A percentile compares a stretch with the other conserved stretches of the same genome.
Evolutionary conservation across 306 rosid species (phyloP).

Genomic region (Neltuma alba): DNA sequence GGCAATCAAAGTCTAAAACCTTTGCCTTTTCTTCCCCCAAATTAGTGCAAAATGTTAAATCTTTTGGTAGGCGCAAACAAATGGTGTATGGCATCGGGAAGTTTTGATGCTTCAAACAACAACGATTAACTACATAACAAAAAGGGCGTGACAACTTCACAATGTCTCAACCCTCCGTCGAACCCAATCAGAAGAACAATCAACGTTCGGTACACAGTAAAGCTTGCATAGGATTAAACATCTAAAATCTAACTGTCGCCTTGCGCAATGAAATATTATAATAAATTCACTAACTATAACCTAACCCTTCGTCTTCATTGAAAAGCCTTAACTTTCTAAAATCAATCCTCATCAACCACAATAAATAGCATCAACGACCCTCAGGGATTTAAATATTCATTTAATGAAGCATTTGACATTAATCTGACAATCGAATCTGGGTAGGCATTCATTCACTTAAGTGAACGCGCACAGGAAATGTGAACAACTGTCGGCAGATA

Average conservation of each 20-base stretch:
- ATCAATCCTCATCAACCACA: background rate
- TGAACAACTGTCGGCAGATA: background rate
- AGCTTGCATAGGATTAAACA: background rate
- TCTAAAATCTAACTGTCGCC: conserved; percentile 2
- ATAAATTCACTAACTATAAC: background rate
- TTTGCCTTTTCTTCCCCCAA: background rate
- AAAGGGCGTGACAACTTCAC: background rate
- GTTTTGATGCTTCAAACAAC: background rate
- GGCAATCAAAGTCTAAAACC: background rate
- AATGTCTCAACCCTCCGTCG: conserved; percentile 11
- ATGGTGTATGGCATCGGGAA: background rate
- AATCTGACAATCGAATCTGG: background rate
- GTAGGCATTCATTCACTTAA: background rate
- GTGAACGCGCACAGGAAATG: background rate
- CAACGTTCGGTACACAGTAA: background rate
- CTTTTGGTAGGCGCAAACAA: background rate
- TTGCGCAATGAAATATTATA: background rate
- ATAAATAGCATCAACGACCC: conserved; percentile 1
- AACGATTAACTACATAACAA: background rate
- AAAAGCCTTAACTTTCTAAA: background rate
- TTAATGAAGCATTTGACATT: background rate
- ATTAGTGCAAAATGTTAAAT: background rate
- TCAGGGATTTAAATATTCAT: background rate
- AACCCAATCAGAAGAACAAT: conserved; percentile 21
- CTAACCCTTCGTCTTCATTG: background rate